phyloP scores from a whole-genome alignment of 176 grass and related monocot genomes.

The Olyra latifolia region DNA sequence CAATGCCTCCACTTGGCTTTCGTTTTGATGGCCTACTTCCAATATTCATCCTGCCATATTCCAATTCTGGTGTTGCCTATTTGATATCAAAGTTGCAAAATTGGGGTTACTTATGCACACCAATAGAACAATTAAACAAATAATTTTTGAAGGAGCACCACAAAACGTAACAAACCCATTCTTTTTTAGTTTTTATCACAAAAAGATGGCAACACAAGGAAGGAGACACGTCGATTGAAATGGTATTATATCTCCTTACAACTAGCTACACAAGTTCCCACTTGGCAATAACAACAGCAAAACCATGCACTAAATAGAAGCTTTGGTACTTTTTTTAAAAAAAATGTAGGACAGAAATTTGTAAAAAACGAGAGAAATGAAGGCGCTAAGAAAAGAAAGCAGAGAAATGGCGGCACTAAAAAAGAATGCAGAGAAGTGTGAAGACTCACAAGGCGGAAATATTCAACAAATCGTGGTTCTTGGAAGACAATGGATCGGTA shows the following conservation, averaged over 20 bases:
- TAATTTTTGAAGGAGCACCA: background rate
- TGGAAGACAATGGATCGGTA: conserved; percentile 90
- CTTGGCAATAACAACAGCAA: background rate
- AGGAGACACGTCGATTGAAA: background rate
- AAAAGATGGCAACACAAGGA: background rate
- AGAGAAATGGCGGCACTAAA: conserved; percentile 22
- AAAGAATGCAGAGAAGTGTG: background rate
- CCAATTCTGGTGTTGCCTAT: conserved; percentile 82
- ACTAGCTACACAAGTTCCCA: background rate
- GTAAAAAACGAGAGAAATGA: background rate
- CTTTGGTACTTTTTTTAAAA: background rate
- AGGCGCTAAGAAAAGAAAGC: background rate
- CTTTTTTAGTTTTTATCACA: background rate
- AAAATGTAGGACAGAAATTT: background rate
- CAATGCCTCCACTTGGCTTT: conserved; percentile 89
- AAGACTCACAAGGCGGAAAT: conserved; percentile 84
- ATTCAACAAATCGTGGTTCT: conserved; percentile 93
- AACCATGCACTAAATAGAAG: background rate
- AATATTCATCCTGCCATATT: conserved; percentile 97
- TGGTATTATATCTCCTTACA: background rate
- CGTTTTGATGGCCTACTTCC: conserved; percentile 87
- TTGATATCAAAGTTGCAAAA: conserved; percentile 11
- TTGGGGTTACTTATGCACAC: conserved; percentile 1
- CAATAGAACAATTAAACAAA: background rate
- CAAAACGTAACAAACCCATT: background rate